These are phyloP conservation scores for Pyricularia sp. DNA, from an alignment of 2,329 filamentous ascomycete genomes.

Conservation along the genomic window DNA sequence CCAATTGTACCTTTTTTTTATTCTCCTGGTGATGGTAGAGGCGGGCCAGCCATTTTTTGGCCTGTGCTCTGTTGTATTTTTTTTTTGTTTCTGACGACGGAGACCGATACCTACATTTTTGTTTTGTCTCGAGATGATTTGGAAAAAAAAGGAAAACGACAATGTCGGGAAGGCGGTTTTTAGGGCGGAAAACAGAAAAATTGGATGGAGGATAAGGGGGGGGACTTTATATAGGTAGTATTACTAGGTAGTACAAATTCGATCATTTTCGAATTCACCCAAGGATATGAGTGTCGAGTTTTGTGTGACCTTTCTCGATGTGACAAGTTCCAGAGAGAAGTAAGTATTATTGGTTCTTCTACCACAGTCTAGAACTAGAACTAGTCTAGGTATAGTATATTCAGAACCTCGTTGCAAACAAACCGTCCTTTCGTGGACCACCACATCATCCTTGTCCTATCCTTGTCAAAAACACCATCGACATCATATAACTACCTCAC, in stretches of 20 bases:
- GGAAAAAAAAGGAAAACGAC: not conserved
- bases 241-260: not conserved
- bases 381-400: too few relatives aligned
- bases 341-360: not conserved
- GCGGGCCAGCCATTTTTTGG: not conserved
- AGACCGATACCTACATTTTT: not conserved
- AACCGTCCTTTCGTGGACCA: not conserved
- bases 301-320: not conserved
- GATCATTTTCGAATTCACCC: not conserved
- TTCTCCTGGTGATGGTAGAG: not conserved
- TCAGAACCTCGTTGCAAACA: not conserved
- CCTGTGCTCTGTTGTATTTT: not conserved
- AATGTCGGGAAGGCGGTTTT: not conserved
- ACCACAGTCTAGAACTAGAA: not conserved
- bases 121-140: not conserved
- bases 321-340: not conserved
- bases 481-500: constrained; percentile 13
- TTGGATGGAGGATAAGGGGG: not conserved
- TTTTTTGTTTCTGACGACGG: not conserved
- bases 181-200: not conserved
- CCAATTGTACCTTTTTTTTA: not conserved
- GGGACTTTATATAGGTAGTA: not conserved
- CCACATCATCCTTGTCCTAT: not conserved
- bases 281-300: not conserved
- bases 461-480: not conserved